phyloP scores from a whole-genome alignment of 345 rosid species.

The Corchorus capsularis region DNA sequence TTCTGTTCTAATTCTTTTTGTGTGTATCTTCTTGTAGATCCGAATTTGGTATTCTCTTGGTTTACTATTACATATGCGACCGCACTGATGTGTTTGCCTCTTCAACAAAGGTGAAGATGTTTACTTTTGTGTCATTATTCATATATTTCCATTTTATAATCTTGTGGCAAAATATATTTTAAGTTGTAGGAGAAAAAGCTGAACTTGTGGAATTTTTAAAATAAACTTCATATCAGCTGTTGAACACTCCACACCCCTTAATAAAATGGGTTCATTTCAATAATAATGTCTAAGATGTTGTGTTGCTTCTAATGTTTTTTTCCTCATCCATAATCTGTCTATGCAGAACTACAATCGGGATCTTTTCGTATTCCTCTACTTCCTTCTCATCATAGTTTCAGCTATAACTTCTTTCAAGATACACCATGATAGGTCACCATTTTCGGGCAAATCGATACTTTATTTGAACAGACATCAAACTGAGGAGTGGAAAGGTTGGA shows the following conservation, averaged over 20 bases:
- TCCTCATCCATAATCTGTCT: constrained; percentile 27
- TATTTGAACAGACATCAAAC: constrained; percentile 98
- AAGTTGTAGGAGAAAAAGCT: neutral
- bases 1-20: neutral
- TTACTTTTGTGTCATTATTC: constrained; percentile 12
- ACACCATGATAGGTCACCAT: constrained; percentile 85
- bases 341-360: constrained; percentile 89
- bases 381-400: constrained; percentile 94
- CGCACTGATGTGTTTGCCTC: constrained; percentile 83
- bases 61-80: constrained; percentile 79
- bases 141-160: neutral
- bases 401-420: constrained; percentile 88
- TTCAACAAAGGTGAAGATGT: constrained; percentile 65
- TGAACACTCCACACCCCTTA: neutral
- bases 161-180: constrained; percentile 4
- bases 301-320: constrained; percentile 22
- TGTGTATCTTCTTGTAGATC: constrained; percentile 49
- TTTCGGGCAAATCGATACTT: constrained; percentile 84
- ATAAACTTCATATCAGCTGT: neutral
- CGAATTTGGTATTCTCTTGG: constrained; percentile 67
- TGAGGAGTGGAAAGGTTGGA: constrained; percentile 99
- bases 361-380: constrained; percentile 86
- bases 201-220: neutral
- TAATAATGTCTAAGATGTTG: neutral
- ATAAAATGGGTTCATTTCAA: neutral